These are phyloP conservation scores for Leccinum rimulosum DNA, from an alignment of 768 basidiomycete species.

Conservation along the genomic window DNA sequence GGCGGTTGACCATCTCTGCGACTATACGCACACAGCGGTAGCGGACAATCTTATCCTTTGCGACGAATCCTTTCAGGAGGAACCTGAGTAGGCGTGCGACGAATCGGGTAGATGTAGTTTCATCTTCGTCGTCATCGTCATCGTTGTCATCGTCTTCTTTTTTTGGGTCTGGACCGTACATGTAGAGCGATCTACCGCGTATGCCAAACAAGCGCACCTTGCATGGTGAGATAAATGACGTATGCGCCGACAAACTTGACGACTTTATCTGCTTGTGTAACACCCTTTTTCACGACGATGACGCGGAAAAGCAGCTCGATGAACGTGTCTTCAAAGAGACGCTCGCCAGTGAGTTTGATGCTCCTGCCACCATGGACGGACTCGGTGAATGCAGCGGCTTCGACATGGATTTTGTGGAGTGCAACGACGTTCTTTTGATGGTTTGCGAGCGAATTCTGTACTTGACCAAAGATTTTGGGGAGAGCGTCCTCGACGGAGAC, in stretches of 20 bases:
- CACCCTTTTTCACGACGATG: constrained; percentile 79
- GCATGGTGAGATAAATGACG: constrained; percentile 69
- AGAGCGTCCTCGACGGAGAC: constrained; percentile 12
- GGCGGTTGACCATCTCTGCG: constrained; percentile 72
- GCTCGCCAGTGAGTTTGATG: constrained; percentile 69
- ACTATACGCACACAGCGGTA: constrained; percentile 78
- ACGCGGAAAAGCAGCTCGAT: constrained; percentile 56
- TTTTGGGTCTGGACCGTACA: constrained; percentile 31
- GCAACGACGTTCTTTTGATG: constrained; percentile 89
- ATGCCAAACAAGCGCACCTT: constrained; percentile 46
- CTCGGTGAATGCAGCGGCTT: constrained; percentile 56
- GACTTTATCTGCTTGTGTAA: constrained; percentile 66
- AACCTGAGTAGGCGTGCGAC: constrained; percentile 64
- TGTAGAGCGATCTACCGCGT: background rate
- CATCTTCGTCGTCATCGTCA: constrained; percentile 58
- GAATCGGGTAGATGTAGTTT: constrained; percentile 69
- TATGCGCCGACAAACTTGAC: constrained; percentile 84
- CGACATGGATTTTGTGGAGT: constrained; percentile 73
- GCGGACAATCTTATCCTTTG: constrained; percentile 86
- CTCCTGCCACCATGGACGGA: constrained; percentile 46
- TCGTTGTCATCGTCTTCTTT: constrained; percentile 31
- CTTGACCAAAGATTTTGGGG: constrained; percentile 74
- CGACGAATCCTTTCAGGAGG: constrained; percentile 72
- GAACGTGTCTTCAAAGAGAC: constrained; percentile 67
- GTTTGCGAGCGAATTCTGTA: constrained; percentile 67